Evolutionary conservation across 768 basidiomycete genomes (phyloP).

Genomic region (Boletus tomentosulus): DNA sequence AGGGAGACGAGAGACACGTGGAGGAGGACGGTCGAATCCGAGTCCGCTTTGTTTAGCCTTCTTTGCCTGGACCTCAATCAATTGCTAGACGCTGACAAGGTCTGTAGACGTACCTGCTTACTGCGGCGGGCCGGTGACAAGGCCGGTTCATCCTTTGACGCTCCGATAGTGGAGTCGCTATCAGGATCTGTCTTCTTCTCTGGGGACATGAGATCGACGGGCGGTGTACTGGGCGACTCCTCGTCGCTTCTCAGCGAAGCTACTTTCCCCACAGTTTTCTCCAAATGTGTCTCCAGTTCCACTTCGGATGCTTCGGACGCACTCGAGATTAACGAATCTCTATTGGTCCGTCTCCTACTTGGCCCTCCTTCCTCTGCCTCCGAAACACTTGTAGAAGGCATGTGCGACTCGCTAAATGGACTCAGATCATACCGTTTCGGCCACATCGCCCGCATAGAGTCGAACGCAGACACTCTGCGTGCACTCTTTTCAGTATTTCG

Average conservation of each 20-base stretch:
- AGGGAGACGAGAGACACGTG: constrained; percentile 57
- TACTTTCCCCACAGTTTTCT: constrained; percentile 20
- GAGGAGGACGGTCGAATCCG: constrained; percentile 19
- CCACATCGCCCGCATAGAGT: constrained; percentile 70
- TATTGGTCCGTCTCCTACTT: constrained; percentile 44
- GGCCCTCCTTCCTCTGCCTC: constrained; percentile 64
- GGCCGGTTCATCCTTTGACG: constrained; percentile 30
- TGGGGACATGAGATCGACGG: constrained; percentile 9
- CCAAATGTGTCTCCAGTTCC: constrained; percentile 39
- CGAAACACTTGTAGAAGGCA: constrained; percentile 64
- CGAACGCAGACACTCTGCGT: constrained; percentile 60
- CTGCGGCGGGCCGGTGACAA: constrained; percentile 13
- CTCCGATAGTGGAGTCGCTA: constrained; percentile 84
- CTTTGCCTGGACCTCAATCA: constrained; percentile 16
- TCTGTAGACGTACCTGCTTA: constrained; percentile 25
- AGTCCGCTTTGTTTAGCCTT: constrained; percentile 23
- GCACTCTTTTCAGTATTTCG: constrained; percentile 50
- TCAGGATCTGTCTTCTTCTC: constrained; percentile 57
- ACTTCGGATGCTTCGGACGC: constrained; percentile 69
- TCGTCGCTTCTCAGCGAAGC: constrained; percentile 14
- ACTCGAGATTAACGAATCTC: constrained; percentile 61
- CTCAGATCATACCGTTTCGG: constrained; percentile 54
- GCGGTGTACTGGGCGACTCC: constrained; percentile 9
- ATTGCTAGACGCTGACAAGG: not conserved
- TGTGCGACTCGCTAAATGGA: constrained; percentile 49